These are phyloP conservation scores for Phaseolus coccineus DNA, from an alignment of 331 rosid genomes.

Conservation along the genomic window DNA sequence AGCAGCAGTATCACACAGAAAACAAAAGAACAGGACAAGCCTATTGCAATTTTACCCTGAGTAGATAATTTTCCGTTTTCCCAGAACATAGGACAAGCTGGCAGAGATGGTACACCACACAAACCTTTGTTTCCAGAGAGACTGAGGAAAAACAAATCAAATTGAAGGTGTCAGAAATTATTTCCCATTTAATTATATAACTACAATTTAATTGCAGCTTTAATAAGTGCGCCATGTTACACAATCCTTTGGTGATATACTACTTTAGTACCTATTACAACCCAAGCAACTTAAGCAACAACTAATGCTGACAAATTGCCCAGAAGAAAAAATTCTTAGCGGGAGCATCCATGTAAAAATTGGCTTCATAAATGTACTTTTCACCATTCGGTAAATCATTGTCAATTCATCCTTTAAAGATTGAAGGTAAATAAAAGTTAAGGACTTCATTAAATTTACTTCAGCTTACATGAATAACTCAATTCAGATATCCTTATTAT, in stretches of 20 bases:
- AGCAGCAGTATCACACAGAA: constrained; percentile 65
- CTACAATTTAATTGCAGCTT: constrained; percentile 26
- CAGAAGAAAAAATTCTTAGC: constrained; percentile 6
- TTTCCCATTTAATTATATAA: constrained; percentile 5
- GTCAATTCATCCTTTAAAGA: constrained; percentile 2
- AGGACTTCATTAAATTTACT: constrained; percentile 33
- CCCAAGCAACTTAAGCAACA: constrained; percentile 25
- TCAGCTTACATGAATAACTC: neutral
- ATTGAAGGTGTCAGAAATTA: constrained; percentile 1
- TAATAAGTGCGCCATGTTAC: neutral
- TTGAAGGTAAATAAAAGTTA: constrained; percentile 6
- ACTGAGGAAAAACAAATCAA: constrained; percentile 53
- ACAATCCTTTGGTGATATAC: constrained; percentile 17
- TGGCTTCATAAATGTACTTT: constrained; percentile 5
- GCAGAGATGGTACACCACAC: constrained; percentile 84
- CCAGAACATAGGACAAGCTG: constrained; percentile 89
- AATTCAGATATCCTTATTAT: constrained; percentile 5
- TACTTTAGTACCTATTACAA: neutral
- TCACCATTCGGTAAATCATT: neutral
- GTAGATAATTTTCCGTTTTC: constrained; percentile 77
- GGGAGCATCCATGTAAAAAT: neutral
- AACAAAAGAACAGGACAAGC: constrained; percentile 61
- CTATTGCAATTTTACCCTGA: constrained; percentile 80
- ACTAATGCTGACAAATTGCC: constrained; percentile 26
- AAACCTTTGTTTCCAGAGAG: constrained; percentile 85